Percentiles rank a stretch among this genome's conserved stretches.
These are phyloP conservation scores for Penicillium sp. DNA, from an alignment of 2,329 filamentous ascomycete species.

Conservation along the genomic window DNA sequence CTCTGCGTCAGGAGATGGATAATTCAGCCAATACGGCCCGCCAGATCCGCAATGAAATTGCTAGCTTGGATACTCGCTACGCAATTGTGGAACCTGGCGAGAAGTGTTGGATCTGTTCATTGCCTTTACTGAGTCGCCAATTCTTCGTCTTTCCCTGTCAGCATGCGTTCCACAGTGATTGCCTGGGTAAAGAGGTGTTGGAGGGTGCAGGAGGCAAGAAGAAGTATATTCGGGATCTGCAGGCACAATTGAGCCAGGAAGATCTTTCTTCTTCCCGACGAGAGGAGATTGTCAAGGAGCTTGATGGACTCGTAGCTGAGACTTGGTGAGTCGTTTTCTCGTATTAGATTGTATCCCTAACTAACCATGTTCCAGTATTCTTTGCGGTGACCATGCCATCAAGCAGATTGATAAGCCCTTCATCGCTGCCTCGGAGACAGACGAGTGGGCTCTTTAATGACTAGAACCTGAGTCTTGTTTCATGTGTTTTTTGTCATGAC, in stretches of 20 bases:
- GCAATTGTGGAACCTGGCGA: slow-evolving; percentile 96
- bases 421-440: slow-evolving; percentile 70
- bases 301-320: slow-evolving; percentile 88
- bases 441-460: slow-evolving; percentile 73
- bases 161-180: slow-evolving; percentile 96
- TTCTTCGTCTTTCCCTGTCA: slow-evolving; percentile 99
- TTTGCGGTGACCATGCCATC: slow-evolving; percentile 94
- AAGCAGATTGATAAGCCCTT: slow-evolving; percentile 94
- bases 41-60: slow-evolving; percentile 89
- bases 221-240: slow-evolving; percentile 79
- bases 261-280: slow-evolving; percentile 68
- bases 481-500: background rate
- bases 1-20: slow-evolving; percentile 90
- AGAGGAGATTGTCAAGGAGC: slow-evolving; percentile 80
- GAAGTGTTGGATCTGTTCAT: slow-evolving; percentile 82
- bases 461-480: background rate
- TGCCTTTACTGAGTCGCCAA: slow-evolving; percentile 83
- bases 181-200: slow-evolving; percentile 80
- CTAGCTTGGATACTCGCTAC: slow-evolving; percentile 80
- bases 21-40: slow-evolving; percentile 83
- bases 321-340: slow-evolving; percentile 66
- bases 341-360: background rate
- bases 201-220: slow-evolving; percentile 77
- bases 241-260: slow-evolving; percentile 78
- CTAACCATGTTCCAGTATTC: slow-evolving; percentile 60